Evolutionary conservation across 2,329 filamentous ascomycete genomes (phyloP).

Genomic region (Aotearoamyces nothofagi): DNA sequence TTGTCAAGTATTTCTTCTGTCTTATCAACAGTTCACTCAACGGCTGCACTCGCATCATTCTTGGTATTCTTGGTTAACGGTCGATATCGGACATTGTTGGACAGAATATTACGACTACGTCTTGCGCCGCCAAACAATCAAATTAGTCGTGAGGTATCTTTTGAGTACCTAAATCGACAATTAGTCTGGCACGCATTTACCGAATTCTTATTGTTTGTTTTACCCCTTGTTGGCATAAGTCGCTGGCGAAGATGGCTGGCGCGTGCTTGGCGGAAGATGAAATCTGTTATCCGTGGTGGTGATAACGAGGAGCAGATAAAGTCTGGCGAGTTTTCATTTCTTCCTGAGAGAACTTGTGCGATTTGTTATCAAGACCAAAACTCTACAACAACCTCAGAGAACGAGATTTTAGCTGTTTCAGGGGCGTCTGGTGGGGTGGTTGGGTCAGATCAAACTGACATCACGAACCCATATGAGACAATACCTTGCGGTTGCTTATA

Average conservation of each 20-base stretch:
- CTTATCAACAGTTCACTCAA: slow-evolving; percentile 60
- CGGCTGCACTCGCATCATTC: slow-evolving; percentile 73
- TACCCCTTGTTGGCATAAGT: slow-evolving; percentile 92
- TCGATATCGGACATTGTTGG: slow-evolving; percentile 77
- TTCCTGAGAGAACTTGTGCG: slow-evolving; percentile 87
- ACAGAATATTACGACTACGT: slow-evolving; percentile 70
- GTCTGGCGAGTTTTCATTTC: slow-evolving; percentile 64
- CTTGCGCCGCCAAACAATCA: slow-evolving; percentile 75
- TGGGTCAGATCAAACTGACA: slow-evolving; percentile 78
- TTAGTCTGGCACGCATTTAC: slow-evolving; percentile 99
- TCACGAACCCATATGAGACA: slow-evolving; percentile 91
- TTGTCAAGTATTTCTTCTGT: slow-evolving; percentile 57
- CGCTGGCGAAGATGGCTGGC: slow-evolving; percentile 85
- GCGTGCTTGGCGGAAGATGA: slow-evolving; percentile 71
- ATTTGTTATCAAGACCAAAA: slow-evolving; percentile 97
- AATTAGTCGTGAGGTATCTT: slow-evolving; percentile 81
- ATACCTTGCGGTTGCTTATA: slow-evolving; percentile 84
- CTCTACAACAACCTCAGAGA: slow-evolving; percentile 51
- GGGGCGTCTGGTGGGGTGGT: slow-evolving; percentile 58
- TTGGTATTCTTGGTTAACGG: slow-evolving; percentile 84
- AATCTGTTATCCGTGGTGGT: slow-evolving; percentile 41
- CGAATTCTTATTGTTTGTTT: slow-evolving; percentile 89
- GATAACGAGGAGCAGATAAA: slow-evolving; percentile 35
- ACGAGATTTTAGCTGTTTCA: slow-evolving; percentile 57
- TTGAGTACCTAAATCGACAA: slow-evolving; percentile 94